These are phyloP conservation scores for Peronospora belbahrii DNA, from an alignment of 352 stramenopile species.

Conservation along the genomic window DNA sequence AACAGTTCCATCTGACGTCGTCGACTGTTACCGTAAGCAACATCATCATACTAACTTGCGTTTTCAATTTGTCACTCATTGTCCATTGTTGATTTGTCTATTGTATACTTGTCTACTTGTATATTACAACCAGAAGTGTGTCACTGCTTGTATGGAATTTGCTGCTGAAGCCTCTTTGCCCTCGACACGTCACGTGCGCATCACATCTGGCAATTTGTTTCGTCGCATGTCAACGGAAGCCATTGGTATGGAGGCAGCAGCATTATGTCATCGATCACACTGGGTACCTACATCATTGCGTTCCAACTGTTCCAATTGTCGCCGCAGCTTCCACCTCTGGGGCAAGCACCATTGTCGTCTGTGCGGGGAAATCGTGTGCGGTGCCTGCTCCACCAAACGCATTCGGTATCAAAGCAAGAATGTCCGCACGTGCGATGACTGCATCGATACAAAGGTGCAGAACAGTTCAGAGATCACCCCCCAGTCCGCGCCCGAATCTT, in stretches of 20 bases:
- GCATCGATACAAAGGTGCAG: conserved; percentile 53
- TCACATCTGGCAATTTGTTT: conserved; percentile 29
- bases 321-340: conserved; percentile 50
- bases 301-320: conserved; percentile 56
- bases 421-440: conserved; percentile 71
- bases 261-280: conserved; percentile 64
- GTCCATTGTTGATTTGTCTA: no score
- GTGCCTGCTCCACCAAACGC: conserved; percentile 59
- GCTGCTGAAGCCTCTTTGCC: conserved; percentile 4
- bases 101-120: no score
- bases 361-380: conserved; percentile 72
- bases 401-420: conserved; percentile 68
- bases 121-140: no score
- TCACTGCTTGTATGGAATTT: no score
- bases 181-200: conserved; percentile 11
- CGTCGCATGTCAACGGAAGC: conserved; percentile 50
- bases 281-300: conserved; percentile 71
- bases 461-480: conserved; percentile 35
- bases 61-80: no score
- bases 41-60: conserved; percentile 11
- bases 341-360: conserved; percentile 75
- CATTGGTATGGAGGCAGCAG: conserved; percentile 58
- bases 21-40: conserved; percentile 7
- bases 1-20: conserved; percentile 3
- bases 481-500: conserved; percentile 30